Base-by-base conservation (phyloP, 225 moss, liverwort and hornwort species). In the Marchantia polymorpha region DNA sequence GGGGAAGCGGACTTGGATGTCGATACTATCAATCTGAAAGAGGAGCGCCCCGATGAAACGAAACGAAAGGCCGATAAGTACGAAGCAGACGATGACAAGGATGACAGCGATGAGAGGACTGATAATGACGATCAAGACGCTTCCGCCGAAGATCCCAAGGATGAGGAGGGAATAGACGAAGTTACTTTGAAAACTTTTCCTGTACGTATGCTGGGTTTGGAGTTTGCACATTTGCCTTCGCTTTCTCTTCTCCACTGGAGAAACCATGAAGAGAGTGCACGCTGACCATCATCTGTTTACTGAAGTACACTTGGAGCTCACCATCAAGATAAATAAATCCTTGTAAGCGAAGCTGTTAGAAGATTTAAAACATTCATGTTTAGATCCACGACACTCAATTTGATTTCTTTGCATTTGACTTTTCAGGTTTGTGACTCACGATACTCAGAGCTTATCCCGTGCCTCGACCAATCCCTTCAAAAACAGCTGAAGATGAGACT, bases 361-460 rank as follows among this genome's bases (percentile, higher is more conserved):
- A 27, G 16, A 7, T 16, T 13, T 39, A 2, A 39, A 39, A 39
- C 5, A 39, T 39, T 2, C 5, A 39, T 39, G 3, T 13, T 65
- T 27, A 4, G 27, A 65, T 27, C n/a, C 49, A 11, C 4, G 20
- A n/a, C 49, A 71, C 7, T 3, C 17, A 61, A 49, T 22, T 61
- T 76, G 12, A 61, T 31, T 15, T 10, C 12, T 76, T 39, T 60
- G 17, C 19, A 27, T 10, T 47, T 31, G 13, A 17, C 23, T 16
- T 78, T 80, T 74, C 91, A 99, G 97, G 91, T 95, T 56, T 99
- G 97, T 67, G 87, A 82, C 58, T 85, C 84, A 67, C 75, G 83
- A 82, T 93, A 80, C 50, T 90, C 89, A n/a, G 97, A 99, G 85
- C 86, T 90, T 29, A 99, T 99, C 55, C 97, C 97, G 31, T 99